Percentiles rank a stretch among this genome's conserved stretches.
These are phyloP conservation scores for Paramecium octaurelia DNA, from an alignment of 73 alveolate genomes.

Conservation along the genomic window DNA sequence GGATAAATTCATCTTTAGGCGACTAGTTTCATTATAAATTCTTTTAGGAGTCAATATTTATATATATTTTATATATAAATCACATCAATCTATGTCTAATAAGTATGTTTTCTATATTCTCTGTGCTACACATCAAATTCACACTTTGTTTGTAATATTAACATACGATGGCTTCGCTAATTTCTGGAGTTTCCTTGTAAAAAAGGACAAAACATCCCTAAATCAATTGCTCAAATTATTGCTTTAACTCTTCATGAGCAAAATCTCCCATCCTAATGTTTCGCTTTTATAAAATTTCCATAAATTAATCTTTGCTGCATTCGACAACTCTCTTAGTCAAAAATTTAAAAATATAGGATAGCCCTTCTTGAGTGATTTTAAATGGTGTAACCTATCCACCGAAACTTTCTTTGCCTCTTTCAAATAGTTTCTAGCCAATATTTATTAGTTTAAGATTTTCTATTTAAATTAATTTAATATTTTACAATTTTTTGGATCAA, in stretches of 20 bases:
- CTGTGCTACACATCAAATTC: background rate
- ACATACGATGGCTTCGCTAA: background rate
- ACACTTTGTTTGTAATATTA: background rate
- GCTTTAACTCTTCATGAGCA: conserved; percentile 36
- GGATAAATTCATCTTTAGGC: conserved; percentile 85
- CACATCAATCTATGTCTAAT: conserved; percentile 10
- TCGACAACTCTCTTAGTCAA: conserved; percentile 18
- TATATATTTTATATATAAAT: background rate
- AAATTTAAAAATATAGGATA: conserved; percentile 1
- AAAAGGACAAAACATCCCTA: conserved; percentile 44
- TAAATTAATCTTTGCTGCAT: conserved; percentile 31
- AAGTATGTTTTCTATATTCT: background rate
- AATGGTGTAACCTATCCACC: conserved; percentile 54
- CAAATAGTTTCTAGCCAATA: conserved; percentile 56
- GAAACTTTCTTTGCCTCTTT: conserved; percentile 58
- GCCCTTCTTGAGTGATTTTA: conserved; percentile 49
- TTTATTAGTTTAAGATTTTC: conserved; percentile 43
- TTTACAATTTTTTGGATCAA: background rate
- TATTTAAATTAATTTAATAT: background rate
- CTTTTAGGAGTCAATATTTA: conserved; percentile 68
- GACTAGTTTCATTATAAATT: conserved; percentile 63
- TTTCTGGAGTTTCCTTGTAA: background rate
- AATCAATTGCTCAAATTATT: background rate
- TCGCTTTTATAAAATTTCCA: conserved; percentile 30
- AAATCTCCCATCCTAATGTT: conserved; percentile 16